A percentile compares a stretch with the other conserved stretches of the same genome.
These are phyloP conservation scores for Magnaporthiopsis rhizophila DNA, from an alignment of 2,329 filamentous ascomycete genomes.

Conservation along the genomic window DNA sequence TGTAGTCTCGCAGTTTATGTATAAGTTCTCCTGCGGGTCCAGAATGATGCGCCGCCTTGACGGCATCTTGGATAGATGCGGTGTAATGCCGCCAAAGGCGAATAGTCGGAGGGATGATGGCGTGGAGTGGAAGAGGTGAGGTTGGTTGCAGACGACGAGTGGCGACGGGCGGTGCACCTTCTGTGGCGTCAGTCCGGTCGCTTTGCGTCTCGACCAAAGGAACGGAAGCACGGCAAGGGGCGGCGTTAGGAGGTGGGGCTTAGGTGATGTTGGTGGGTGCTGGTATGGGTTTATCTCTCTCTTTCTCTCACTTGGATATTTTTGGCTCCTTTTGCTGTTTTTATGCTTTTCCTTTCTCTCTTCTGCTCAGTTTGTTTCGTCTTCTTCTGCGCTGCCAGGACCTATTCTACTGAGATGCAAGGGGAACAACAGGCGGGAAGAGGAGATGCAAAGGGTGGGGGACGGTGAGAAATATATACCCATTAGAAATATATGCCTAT, in stretches of 20 bases:
- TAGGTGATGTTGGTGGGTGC: background rate
- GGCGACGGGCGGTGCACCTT: background rate
- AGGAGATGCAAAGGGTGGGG: background rate
- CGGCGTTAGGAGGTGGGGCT: background rate
- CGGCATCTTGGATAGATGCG: background rate
- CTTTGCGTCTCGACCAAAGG: background rate
- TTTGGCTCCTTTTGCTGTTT: background rate
- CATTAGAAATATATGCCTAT: background rate
- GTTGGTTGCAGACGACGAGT: background rate
- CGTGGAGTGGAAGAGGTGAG: background rate
- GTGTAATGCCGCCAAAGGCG: background rate
- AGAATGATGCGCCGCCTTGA: background rate
- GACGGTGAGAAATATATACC: background rate
- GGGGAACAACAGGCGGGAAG: too few relatives aligned
- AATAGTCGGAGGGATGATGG: background rate
- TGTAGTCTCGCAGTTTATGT: background rate
- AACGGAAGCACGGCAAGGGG: background rate
- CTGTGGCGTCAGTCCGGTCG: background rate
- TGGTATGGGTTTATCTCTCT: background rate
- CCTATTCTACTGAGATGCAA: background rate
- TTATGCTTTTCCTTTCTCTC: too few relatives aligned
- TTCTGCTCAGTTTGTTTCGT: too few relatives aligned
- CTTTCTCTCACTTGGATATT: background rate
- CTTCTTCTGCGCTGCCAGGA: background rate
- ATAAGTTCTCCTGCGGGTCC: background rate